Base-by-base conservation (phyloP, 169 alveolate genomes). In the Babesia ovata region DNA sequence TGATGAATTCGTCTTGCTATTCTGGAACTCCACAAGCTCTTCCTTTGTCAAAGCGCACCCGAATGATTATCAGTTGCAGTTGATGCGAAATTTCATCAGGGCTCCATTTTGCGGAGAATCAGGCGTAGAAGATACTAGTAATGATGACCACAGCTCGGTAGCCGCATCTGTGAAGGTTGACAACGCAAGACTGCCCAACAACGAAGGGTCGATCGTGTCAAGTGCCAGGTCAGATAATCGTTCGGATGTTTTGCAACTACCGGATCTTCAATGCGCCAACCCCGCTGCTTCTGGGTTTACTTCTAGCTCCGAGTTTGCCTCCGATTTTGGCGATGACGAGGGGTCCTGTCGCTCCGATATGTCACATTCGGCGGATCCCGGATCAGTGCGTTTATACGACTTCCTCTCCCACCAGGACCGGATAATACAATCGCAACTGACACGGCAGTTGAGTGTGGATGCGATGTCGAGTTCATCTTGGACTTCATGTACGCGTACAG, bases 21-120 rank as follows among this genome's bases (percentile, higher is more conserved):
- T 78, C 52, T 78, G 86, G 86, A 78, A 78, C 52, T 78, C 86
- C 0, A 36, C 86, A 1, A 78, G 70, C 28, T 57, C 75, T 0
- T 78, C 81, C 50, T 78, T 78, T 45, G 81, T 78, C 45, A 67
- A 63, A 46, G 22, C 28, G n/a, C 75, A 78, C 36, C 81, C 79
- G 9, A 66, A 67, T 29, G 86, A 78, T 50, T 48, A 65, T n/a
- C 86, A 78, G 69, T 45, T 78, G 56, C 86, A 78, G 56, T 44
- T 69, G 46, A 65, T 78, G 75, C 24, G 36, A 24, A 78, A 61
- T 29, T 78, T 78, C 42, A 48, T 78, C 28, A 56, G 45, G 50
- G 42, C 87, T 0, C 69, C 74, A 4, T 69, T 66, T n/a, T 28
- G 54, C 49, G 54, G 70, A 42, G 21, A 29, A 0, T 28, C 76